phyloP scores from a whole-genome alignment of 257 asterid species.

The Hygrophila difformis region DNA sequence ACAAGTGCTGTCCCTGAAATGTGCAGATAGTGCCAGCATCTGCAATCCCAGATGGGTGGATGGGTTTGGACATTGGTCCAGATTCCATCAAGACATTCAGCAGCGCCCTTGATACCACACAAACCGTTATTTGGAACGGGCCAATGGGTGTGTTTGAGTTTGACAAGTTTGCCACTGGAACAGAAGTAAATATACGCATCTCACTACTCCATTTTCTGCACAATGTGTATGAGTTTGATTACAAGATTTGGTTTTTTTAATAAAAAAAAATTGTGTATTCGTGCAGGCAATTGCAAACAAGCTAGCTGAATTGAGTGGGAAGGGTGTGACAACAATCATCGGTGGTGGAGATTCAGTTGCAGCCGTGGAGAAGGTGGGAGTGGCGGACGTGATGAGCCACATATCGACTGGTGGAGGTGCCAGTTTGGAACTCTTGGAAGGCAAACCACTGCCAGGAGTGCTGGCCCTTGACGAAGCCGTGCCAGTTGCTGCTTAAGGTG shows the following conservation, averaged over 20 bases:
- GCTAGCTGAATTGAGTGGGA: constrained; percentile 70
- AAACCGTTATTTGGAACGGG: constrained; percentile 88
- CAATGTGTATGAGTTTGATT: no score
- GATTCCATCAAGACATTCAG: constrained; percentile 72
- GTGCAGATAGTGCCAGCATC: constrained; percentile 67
- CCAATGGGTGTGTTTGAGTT: constrained; percentile 96
- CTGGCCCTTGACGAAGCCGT: constrained; percentile 75
- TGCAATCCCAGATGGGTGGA: constrained; percentile 84
- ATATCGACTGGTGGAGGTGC: constrained; percentile 96
- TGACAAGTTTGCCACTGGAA: constrained; percentile 79
- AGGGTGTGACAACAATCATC: constrained; percentile 81
- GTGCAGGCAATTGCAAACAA: constrained; percentile 68
- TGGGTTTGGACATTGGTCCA: constrained; percentile 87
- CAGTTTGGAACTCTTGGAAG: constrained; percentile 88
- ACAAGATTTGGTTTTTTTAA: no score
- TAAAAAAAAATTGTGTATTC: no score
- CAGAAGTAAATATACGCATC: no score
- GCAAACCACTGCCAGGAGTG: constrained; percentile 82
- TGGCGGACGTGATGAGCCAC: constrained; percentile 83
- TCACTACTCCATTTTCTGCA: no score
- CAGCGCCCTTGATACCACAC: constrained; percentile 63
- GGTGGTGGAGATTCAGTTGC: constrained; percentile 98
- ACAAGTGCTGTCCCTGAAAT: no score
- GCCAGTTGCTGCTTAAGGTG: constrained; percentile 68
- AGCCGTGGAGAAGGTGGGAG: constrained; percentile 88